Conservation (phyloP, 768 basidiomycete genomes). For the Sistotremastrum suecicum region DNA sequence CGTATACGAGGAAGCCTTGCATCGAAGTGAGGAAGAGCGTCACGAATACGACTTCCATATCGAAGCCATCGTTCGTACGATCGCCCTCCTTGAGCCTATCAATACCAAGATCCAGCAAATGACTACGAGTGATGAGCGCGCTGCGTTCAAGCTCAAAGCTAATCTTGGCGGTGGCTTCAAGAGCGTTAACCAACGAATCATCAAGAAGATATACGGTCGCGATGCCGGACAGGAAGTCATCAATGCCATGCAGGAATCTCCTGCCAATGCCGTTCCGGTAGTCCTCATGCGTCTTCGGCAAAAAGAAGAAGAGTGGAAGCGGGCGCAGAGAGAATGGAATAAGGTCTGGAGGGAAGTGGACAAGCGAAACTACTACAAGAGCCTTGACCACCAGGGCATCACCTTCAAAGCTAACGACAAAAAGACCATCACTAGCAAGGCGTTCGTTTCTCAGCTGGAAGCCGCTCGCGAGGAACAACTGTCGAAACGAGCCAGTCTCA, state of each 20-base stretch:
- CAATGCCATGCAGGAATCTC: conserved; percentile 82
- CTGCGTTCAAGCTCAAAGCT: conserved; percentile 64
- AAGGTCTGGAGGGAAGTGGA: conserved; percentile 95
- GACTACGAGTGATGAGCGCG: conserved; percentile 66
- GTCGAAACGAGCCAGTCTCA: conserved; percentile 19
- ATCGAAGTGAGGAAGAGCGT: conserved; percentile 95
- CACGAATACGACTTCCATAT: conserved; percentile 96
- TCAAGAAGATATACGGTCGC: conserved; percentile 88
- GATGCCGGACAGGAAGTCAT: conserved; percentile 66
- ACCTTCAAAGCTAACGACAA: conserved; percentile 94
- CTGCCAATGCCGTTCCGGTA: conserved; percentile 81
- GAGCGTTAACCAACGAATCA: conserved; percentile 78
- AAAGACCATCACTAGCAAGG: conserved; percentile 74
- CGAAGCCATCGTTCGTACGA: conserved; percentile 80
- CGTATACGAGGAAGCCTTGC: conserved; percentile 85
- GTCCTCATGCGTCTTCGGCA: conserved; percentile 78
- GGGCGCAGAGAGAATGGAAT: conserved; percentile 89
- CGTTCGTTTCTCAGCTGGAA: conserved; percentile 74
- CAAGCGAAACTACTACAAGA: conserved; percentile 96
- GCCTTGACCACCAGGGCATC: conserved; percentile 90
- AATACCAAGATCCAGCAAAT: conserved; percentile 75
- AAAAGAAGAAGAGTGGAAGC: conserved; percentile 96
- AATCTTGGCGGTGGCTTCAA: conserved; percentile 84
- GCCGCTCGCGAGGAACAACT: conserved; percentile 45
- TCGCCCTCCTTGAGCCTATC: conserved; percentile 82